Conservation (phyloP, 2,329 filamentous ascomycete species). For the Arthrobotrys iridis region DNA sequence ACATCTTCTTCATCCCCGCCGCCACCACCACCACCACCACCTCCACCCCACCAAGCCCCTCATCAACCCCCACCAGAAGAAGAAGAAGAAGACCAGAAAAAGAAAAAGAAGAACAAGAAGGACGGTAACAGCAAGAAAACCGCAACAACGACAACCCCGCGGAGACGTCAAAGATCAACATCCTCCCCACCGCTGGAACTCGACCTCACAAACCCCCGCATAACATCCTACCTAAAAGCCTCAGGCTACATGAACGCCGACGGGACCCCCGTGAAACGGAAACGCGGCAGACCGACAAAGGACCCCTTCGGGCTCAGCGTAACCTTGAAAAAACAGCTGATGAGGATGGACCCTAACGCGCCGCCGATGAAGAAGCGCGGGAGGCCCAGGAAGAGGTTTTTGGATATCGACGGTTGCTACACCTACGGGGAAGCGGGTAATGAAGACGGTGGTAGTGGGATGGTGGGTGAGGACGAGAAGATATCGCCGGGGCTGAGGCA, state of each 20-base stretch:
- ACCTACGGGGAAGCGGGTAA: background rate
- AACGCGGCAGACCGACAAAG: slow-evolving; percentile 42
- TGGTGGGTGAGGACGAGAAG: background rate
- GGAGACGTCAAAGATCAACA: slow-evolving; percentile 2
- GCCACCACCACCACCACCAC: background rate
- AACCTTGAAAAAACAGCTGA: slow-evolving; percentile 44
- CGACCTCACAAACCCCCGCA: slow-evolving; percentile 43
- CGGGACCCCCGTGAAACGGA: slow-evolving; percentile 42
- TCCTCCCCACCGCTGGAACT: slow-evolving; percentile 34
- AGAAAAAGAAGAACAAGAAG: background rate
- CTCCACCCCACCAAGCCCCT: background rate
- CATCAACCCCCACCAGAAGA: background rate
- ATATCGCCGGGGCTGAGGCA: slow-evolving; percentile 33
- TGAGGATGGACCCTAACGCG: slow-evolving; percentile 34
- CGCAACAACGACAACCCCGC: background rate
- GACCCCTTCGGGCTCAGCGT: slow-evolving; percentile 50
- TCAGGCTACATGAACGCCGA: slow-evolving; percentile 52
- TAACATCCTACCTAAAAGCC: slow-evolving; percentile 35
- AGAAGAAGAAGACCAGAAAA: background rate
- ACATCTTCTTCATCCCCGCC: background rate
- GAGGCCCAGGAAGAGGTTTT: slow-evolving; percentile 33
- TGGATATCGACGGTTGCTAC: slow-evolving; percentile 1
- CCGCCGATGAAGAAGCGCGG: slow-evolving; percentile 50
- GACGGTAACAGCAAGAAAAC: background rate
- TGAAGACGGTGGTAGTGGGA: background rate